phyloP scores from a whole-genome alignment of 768 basidiomycete species.

The Cantharellus anzutake region DNA sequence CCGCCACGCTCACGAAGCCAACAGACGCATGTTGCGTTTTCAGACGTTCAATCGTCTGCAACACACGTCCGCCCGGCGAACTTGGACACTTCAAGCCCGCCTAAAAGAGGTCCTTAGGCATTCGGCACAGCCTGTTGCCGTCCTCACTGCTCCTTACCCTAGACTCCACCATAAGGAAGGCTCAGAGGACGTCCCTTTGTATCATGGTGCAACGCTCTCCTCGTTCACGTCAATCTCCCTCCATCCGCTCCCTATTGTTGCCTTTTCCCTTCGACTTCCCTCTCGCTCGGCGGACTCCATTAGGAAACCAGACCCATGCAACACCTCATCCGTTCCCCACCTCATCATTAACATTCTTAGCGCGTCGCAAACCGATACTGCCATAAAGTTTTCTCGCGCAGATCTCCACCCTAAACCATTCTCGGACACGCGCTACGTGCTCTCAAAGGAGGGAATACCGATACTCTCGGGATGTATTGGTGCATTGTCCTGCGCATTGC shows the following conservation, averaged over 20 bases:
- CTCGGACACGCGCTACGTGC: conserved; percentile 12
- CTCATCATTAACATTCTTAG: conserved; percentile 73
- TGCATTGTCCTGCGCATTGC: conserved; percentile 50
- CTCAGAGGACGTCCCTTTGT: conserved; percentile 13
- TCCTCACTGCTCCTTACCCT: not conserved
- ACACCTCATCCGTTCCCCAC: conserved; percentile 21
- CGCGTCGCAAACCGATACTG: conserved; percentile 38
- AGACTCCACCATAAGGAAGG: no score
- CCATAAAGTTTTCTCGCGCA: conserved; percentile 52
- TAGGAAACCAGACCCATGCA: conserved; percentile 9
- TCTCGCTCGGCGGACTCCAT: conserved; percentile 66
- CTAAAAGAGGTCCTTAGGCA: not conserved
- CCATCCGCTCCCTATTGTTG: conserved; percentile 70
- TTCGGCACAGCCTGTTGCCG: conserved; percentile 2
- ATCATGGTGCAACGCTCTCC: conserved; percentile 84
- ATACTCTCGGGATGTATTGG: conserved; percentile 43
- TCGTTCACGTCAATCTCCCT: conserved; percentile 86
- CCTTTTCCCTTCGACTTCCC: conserved; percentile 78
- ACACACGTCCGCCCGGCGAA: no score
- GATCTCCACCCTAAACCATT: conserved; percentile 46
- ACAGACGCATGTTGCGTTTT: not conserved
- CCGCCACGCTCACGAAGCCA: not conserved
- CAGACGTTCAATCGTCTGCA: no score
- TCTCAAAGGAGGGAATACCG: conserved; percentile 36
- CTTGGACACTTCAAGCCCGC: no score